Evolutionary conservation across 1,284 basidiomycete species (phyloP).

Genomic region (Coriolopsis trogii): DNA sequence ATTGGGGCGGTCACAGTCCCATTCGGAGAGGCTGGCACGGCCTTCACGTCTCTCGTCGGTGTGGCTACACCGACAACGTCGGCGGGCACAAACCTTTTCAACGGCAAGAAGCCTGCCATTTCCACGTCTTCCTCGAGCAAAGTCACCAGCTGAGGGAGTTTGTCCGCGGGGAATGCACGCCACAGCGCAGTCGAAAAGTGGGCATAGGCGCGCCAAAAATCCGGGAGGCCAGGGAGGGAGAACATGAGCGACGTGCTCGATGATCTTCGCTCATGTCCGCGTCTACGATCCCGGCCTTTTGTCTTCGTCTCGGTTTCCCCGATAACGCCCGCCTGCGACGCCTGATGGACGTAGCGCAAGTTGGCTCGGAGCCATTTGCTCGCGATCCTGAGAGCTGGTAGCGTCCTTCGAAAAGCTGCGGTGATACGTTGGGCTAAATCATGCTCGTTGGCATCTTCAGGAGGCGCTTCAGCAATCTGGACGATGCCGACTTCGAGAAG

Average conservation of each 20-base stretch:
- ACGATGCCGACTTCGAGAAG: constrained; percentile 71
- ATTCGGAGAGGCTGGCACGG: constrained; percentile 7
- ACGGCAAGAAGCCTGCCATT: constrained; percentile 85
- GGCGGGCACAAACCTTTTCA: constrained; percentile 56
- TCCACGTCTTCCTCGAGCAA: constrained; percentile 94
- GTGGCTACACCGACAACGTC: constrained; percentile 36
- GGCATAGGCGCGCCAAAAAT: constrained; percentile 79
- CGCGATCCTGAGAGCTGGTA: constrained; percentile 86
- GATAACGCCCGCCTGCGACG: constrained; percentile 24
- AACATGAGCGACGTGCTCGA: constrained; percentile 3
- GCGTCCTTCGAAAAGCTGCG: constrained; percentile 81
- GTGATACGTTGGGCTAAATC: constrained; percentile 83
- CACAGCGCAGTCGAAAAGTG: constrained; percentile 69
- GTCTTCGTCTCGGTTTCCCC: constrained; percentile 30
- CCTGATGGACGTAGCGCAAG: constrained; percentile 66
- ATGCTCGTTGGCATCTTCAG: constrained; percentile 55
- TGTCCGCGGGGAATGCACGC: constrained; percentile 69
- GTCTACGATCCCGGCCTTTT: constrained; percentile 20
- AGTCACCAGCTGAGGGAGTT: constrained; percentile 62
- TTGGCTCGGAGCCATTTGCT: constrained; percentile 91
- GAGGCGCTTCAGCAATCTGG: constrained; percentile 51
- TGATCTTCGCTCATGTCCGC: constrained; percentile 16
- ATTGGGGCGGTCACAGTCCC: constrained; percentile 1
- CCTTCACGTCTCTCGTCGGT: constrained; percentile 21
- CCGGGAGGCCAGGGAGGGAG: constrained; percentile 37